A percentile compares a stretch with the other conserved stretches of the same genome.
Evolutionary conservation across 208 protist species (phyloP).

Genomic region (Trypanosoma conorhini): DNA sequence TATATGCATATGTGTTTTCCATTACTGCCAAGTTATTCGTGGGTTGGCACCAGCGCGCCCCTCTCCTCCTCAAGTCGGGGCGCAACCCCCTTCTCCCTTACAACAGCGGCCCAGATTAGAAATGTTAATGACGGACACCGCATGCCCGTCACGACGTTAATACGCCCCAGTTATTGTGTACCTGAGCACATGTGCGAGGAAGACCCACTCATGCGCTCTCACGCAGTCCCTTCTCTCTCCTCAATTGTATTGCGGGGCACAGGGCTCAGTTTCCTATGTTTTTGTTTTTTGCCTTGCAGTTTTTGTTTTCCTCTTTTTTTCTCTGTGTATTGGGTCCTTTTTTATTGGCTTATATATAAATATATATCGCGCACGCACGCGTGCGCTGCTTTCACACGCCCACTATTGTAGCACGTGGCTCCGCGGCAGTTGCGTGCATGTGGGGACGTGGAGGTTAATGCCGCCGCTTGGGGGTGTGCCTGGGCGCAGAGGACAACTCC

Average conservation of each 20-base stretch:
- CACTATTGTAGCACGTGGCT: neutral
- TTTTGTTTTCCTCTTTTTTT: slow-evolving; percentile 2
- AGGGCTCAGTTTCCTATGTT: neutral
- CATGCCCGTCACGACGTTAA: neutral
- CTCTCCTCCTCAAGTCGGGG: neutral
- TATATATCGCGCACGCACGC: neutral
- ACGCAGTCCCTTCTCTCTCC: neutral
- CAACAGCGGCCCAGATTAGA: neutral
- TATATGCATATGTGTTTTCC: neutral
- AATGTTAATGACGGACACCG: neutral
- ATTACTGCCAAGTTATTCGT: slow-evolving; percentile 9
- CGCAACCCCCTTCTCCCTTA: neutral
- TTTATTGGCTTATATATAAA: neutral
- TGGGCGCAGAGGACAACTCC: neutral
- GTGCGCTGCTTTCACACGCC: neutral
- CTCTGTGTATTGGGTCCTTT: neutral
- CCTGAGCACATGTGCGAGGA: neutral
- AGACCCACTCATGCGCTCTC: no score
- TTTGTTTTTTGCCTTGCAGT: neutral
- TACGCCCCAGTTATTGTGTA: neutral
- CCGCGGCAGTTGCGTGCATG: neutral
- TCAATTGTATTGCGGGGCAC: neutral
- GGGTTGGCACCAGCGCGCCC: neutral
- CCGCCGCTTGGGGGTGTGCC: neutral
- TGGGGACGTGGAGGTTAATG: neutral